phyloP scores from a whole-genome alignment of 495 filamentous ascomycete species.

The Sporormia fimetaria region DNA sequence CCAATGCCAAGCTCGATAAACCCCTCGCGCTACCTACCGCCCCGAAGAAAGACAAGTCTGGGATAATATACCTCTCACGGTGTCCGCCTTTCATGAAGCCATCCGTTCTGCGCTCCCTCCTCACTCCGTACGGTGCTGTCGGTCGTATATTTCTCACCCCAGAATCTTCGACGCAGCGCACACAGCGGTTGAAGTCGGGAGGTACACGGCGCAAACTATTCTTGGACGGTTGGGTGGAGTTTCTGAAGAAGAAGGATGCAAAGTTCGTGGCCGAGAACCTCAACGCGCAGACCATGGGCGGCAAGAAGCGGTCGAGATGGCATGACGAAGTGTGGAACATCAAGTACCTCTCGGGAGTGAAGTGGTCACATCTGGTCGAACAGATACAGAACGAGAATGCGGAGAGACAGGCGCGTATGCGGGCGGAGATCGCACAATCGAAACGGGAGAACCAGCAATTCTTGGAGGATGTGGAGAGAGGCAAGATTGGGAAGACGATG shows the following conservation, averaged over 20 bases:
- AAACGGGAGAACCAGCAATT: conserved; percentile 78
- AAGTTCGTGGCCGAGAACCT: conserved; percentile 74
- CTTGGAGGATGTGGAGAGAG: conserved; percentile 60
- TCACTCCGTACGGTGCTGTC: conserved; percentile 67
- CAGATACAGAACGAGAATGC: conserved; percentile 72
- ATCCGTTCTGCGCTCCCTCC: conserved; percentile 59
- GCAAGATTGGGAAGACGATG: conserved; percentile 36
- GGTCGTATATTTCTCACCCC: conserved; percentile 81
- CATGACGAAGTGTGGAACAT: conserved; percentile 87
- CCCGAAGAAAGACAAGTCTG: conserved; percentile 48
- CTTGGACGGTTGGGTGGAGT: conserved; percentile 93
- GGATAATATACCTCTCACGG: conserved; percentile 80
- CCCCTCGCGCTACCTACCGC: conserved; percentile 12
- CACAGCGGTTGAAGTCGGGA: conserved; percentile 49
- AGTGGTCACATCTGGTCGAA: conserved; percentile 59
- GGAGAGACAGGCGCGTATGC: conserved; percentile 64
- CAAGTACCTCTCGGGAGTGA: conserved; percentile 74
- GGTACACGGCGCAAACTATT: conserved; percentile 82
- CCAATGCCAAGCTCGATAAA: conserved; percentile 10
- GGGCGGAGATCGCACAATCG: conserved; percentile 67
- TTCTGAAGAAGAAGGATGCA: conserved; percentile 61
- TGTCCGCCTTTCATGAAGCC: conserved; percentile 95
- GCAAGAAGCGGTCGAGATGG: conserved; percentile 80
- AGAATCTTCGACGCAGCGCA: conserved; percentile 53
- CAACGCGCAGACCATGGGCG: conserved; percentile 73